Evolutionary conservation across 1,139 yeast genomes (phyloP), one percentile per base, ranked within the genome.

Genomic region (Kazachstania sp.): DNA sequence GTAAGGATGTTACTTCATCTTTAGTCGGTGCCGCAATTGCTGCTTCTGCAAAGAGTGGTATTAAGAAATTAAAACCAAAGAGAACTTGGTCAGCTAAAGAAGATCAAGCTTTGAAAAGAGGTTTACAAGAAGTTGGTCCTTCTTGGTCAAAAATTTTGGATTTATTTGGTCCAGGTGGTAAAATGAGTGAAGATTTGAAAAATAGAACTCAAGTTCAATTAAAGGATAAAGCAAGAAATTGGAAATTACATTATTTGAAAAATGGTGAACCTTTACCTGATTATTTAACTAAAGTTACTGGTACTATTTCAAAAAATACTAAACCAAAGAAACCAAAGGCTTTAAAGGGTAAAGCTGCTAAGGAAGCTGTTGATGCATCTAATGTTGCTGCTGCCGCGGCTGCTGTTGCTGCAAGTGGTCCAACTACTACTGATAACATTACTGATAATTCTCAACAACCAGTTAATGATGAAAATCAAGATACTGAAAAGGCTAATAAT

Each of bases 161-260:
- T 58, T 70, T 84, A 23, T 86, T 85, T 63, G 98, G 98, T 0
- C 84, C 95, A 8, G 97, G 97, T 8, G 98, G 98, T 4, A 77
- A 83, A 43, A 75, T 85, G 26, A 81, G 83, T 28, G 97, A 92
- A 64, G 80, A 82, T 1, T 72, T 92, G 55, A 90, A 86, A 64
- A 86, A 87, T 60, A 73, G 97, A 60, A 82, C 84, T 12, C 95
- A 88, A 61, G 88, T 90, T 12, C 97, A 90, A 64, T 73, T 92
- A 49, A 92, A 92, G 63, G 98, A 92, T 63, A 92, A 92, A 62
- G 97, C 97, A 0, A 75, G 97, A 54, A 92, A 92, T 61, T 84
- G 96, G 86, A 92, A 90, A 64, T 77, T 86, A 75, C 83, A 83
- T 54, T 87, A 83, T 63, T 69, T 88, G 50, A 85, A 87, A 60